phyloP scores from a whole-genome alignment of 768 basidiomycete genomes.

The Suillus hirtellus region DNA sequence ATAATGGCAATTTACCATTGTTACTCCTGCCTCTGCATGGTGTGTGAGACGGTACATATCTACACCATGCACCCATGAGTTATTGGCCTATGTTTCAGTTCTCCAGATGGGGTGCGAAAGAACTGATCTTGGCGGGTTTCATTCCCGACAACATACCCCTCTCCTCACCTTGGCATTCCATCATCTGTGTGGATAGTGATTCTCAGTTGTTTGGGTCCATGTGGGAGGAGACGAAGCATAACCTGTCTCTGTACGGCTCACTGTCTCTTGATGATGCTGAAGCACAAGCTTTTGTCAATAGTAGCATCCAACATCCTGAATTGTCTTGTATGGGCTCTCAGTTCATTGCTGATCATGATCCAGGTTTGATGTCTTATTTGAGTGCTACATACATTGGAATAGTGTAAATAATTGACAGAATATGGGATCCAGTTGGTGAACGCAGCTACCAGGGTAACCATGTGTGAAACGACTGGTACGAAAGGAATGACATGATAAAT shows the following conservation, averaged over 20 bases:
- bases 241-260: constrained; percentile 25
- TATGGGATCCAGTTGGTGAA: too few relatives aligned
- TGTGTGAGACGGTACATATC: constrained; percentile 30
- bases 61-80: neutral
- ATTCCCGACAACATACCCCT: constrained; percentile 27
- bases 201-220: constrained; percentile 13
- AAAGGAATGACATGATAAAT: too few relatives aligned
- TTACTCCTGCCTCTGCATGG: constrained; percentile 33
- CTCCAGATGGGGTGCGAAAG: constrained; percentile 28
- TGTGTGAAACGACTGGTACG: too few relatives aligned
- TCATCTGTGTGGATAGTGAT: constrained; percentile 18
- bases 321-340: too few relatives aligned
- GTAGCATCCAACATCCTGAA: constrained; percentile 31
- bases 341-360: too few relatives aligned
- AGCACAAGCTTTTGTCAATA: constrained; percentile 31
- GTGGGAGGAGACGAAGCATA: constrained; percentile 33
- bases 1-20: constrained; percentile 30
- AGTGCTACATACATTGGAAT: too few relatives aligned
- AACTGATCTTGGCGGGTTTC: constrained; percentile 34
- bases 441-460: too few relatives aligned
- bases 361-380: too few relatives aligned
- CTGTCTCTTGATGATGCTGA: constrained; percentile 30
- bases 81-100: neutral
- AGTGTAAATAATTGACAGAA: too few relatives aligned
- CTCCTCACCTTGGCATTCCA: constrained; percentile 24